Evolutionary conservation across 805 yeast genomes (phyloP), one percentile per base, ranked within the genome.

Genomic region (Metschnikowia lochheadii): DNA sequence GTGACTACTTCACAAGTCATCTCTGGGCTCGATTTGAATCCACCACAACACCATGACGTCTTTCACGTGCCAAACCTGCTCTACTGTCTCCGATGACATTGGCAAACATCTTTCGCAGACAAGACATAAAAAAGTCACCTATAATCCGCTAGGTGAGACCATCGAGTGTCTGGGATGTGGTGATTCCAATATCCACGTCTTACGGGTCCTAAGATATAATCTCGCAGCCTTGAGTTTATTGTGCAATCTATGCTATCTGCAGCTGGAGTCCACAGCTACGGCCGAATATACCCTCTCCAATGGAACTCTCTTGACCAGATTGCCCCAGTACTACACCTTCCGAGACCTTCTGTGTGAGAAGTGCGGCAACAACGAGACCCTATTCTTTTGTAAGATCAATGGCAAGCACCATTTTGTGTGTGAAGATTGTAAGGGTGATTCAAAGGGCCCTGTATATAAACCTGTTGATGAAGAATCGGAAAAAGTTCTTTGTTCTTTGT

Each of bases 81-180:
- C 67, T n/a, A 57, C 56, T 29, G 32, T 65, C 2, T 61, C 61
- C 2, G 51, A 49, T n/a, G 74, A 70, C 4, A 75, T 80, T 67
- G 70, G 76, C 53, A 80, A 77, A 59, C 87, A 82, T 63, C 64
- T 81, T 32, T 67, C 80, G 0, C 49, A 73, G 1, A 76, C 84
- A 1, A 70, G 85, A 48, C 87, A 82, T 67, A 81, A 78, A 57
- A 43, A 48, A 3, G 63, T 72, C 1, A 23, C 33, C 6, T 69
- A 69, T 53, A 62, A 58, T 5, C 48, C 59, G 0, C 57, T 67
- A 2, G 70, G 64, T 8, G 84, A 80, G 56, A 64, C 63, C 8
- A 61, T 82, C 2, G 72, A 70, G 54, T 82, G 87, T 62, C 85
- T 80, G 59, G 79, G 76, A 39, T 82, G 87, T 62, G 70, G 70